Percentiles rank a stretch among this genome's conserved stretches.
These are phyloP conservation scores for Rhizoclosmatium globosum DNA, from an alignment of 192 early-diverging fungal genomes.

Conservation along the genomic window DNA sequence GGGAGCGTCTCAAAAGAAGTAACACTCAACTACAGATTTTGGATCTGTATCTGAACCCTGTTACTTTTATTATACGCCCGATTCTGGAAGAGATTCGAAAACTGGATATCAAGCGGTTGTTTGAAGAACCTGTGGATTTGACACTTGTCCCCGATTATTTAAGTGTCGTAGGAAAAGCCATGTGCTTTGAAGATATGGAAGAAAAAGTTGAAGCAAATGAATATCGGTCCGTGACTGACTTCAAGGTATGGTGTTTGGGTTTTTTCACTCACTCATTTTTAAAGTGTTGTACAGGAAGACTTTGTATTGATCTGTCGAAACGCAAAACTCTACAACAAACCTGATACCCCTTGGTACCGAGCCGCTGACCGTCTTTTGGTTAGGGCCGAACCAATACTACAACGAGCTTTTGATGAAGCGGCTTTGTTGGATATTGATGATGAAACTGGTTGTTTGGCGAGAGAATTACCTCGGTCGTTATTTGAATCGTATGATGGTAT, in stretches of 20 bases:
- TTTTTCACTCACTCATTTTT: neutral
- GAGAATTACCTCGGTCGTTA: conserved; percentile 18
- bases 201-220: conserved; percentile 60
- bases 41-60: conserved; percentile 73
- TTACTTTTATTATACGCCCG: conserved; percentile 71
- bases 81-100: conserved; percentile 73
- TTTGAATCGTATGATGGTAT: conserved; percentile 21
- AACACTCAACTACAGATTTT: conserved; percentile 71
- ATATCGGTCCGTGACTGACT: conserved; percentile 67
- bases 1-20: conserved; percentile 50
- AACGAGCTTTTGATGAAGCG: conserved; percentile 14
- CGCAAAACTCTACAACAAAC: conserved; percentile 77
- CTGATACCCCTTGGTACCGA: conserved; percentile 75
- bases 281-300: conserved; percentile 62
- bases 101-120: conserved; percentile 73
- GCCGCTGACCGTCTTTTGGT: conserved; percentile 65
- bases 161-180: conserved; percentile 73
- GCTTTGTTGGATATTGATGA: conserved; percentile 37
- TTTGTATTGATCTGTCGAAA: conserved; percentile 76
- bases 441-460: conserved; percentile 40
- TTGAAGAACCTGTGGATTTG: conserved; percentile 72
- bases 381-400: conserved; percentile 22
- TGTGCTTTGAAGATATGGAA: conserved; percentile 78
- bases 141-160: conserved; percentile 80
- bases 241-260: conserved; percentile 52